Conservation (phyloP, 1,284 basidiomycete species). For the Farysia itapuensis region DNA sequence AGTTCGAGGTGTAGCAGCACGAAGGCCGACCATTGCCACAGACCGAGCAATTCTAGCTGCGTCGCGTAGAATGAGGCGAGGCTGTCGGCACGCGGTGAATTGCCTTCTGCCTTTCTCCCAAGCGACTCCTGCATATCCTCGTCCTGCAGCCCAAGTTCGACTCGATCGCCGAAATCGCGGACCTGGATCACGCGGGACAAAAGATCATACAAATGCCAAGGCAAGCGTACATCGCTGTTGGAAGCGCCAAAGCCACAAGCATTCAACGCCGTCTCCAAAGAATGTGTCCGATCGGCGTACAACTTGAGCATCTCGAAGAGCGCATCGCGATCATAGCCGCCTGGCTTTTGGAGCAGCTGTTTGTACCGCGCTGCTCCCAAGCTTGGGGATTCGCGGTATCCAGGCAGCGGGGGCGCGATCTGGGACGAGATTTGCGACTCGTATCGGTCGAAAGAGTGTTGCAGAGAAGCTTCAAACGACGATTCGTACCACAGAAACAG, state of each 20-base stretch:
- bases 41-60: conserved; percentile 78
- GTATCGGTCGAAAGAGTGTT: conserved; percentile 73
- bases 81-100: conserved; percentile 72
- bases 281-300: conserved; percentile 65
- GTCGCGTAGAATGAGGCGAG: conserved; percentile 81
- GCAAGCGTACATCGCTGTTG: conserved; percentile 76
- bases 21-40: conserved; percentile 84
- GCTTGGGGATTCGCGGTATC: conserved; percentile 46
- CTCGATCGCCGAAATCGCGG: conserved; percentile 81
- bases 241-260: conserved; percentile 77
- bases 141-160: conserved; percentile 53
- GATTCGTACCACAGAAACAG: conserved; percentile 87
- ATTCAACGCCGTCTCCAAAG: conserved; percentile 64
- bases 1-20: conserved; percentile 86
- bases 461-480: conserved; percentile 72
- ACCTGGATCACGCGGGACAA: conserved; percentile 78
- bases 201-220: conserved; percentile 91
- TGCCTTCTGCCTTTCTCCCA: conserved; percentile 57
- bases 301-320: conserved; percentile 82
- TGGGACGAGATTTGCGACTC: conserved; percentile 60
- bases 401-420: conserved; percentile 58
- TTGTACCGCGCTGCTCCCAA: conserved; percentile 40
- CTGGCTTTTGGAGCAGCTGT: conserved; percentile 33
- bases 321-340: conserved; percentile 66
- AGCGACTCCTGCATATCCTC: conserved; percentile 57